Percentiles rank a stretch among this genome's conserved stretches.
Conservation (phyloP, 352 stramenopile species). For the Peronosclerospora sorghi region DNA sequence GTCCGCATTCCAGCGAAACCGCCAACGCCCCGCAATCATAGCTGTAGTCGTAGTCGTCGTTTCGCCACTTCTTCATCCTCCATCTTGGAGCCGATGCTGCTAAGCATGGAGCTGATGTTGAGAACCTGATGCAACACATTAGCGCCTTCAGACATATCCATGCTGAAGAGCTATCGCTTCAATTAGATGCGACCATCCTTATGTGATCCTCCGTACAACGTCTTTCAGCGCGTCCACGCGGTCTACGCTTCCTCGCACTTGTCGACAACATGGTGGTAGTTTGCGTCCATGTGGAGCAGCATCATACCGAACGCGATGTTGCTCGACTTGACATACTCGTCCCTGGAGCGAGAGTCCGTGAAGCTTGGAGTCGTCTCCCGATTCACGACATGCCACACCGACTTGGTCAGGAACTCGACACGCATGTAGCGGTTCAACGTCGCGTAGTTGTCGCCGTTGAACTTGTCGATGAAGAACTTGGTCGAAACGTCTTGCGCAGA, state of each 20-base stretch:
- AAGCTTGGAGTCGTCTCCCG: too few relatives aligned
- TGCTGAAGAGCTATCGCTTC: slow-evolving; percentile 9
- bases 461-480: too few relatives aligned
- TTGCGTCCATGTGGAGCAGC: slow-evolving; percentile 9
- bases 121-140: background rate
- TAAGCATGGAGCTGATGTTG: slow-evolving; percentile 1
- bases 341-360: slow-evolving; percentile 3
- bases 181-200: slow-evolving; percentile 12
- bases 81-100: slow-evolving; percentile 1
- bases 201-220: slow-evolving; percentile 6
- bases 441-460: too few relatives aligned
- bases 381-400: background rate
- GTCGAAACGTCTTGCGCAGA: too few relatives aligned
- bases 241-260: slow-evolving; percentile 15
- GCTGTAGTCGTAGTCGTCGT: background rate
- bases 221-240: slow-evolving; percentile 7
- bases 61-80: slow-evolving; percentile 1
- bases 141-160: slow-evolving; percentile 2
- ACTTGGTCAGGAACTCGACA: too few relatives aligned
- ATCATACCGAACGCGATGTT: slow-evolving; percentile 20
- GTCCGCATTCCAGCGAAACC: too few relatives aligned
- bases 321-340: slow-evolving; percentile 12
- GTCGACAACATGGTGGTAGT: slow-evolving; percentile 15
- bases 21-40: background rate
- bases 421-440: too few relatives aligned